Evolutionary conservation across 441 rosid genomes (phyloP).

Genomic region (Gossypium davidsonii): DNA sequence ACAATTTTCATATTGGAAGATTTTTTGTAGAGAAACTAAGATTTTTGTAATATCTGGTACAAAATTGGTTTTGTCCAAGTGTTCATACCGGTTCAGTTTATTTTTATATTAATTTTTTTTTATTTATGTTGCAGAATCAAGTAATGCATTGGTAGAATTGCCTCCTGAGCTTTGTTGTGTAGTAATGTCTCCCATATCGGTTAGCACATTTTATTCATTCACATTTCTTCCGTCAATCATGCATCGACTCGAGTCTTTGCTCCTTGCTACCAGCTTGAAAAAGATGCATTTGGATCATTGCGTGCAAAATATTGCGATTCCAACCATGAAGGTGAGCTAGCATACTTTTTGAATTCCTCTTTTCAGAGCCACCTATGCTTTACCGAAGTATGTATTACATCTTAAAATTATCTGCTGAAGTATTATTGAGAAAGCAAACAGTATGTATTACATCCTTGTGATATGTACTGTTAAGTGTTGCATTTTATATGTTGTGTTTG

Average conservation of each 20-base stretch:
- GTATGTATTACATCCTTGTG: neutral
- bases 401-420: neutral
- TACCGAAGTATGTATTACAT: neutral
- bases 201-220: constrained; percentile 60
- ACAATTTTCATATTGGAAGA: neutral
- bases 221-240: constrained; percentile 67
- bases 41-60: neutral
- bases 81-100: neutral
- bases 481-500: neutral
- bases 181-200: constrained; percentile 58
- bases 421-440: too few relatives aligned
- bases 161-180: constrained; percentile 83
- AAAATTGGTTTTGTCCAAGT: neutral
- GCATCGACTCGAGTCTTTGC: constrained; percentile 78
- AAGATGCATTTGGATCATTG: constrained; percentile 36
- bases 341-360: neutral
- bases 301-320: constrained; percentile 40
- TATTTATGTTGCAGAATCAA: constrained; percentile 36
- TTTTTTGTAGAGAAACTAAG: neutral
- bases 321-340: constrained; percentile 59
- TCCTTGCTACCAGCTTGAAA: constrained; percentile 62
- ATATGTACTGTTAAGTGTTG: neutral
- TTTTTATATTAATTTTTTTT: neutral
- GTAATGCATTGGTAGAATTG: constrained; percentile 49
- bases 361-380: neutral